A percentile compares a stretch with the other conserved stretches of the same genome.
Conservation (phyloP, 2,329 filamentous ascomycete species). For the Magnaporthiopsis poae region DNA sequence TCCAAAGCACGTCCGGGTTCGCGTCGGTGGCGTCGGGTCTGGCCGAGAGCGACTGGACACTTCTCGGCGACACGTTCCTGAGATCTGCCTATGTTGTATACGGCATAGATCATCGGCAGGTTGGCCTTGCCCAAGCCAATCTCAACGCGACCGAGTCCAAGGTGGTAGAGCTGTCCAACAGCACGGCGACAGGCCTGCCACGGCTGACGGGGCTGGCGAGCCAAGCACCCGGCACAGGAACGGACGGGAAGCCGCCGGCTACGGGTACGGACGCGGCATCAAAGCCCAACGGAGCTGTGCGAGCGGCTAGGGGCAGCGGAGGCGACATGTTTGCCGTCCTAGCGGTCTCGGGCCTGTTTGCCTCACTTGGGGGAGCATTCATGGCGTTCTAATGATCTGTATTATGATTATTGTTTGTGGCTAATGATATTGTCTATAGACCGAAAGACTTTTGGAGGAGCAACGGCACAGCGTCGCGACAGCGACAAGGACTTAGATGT, state of each 20-base stretch:
- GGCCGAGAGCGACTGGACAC: slow-evolving; percentile 17
- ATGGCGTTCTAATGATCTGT: slow-evolving; percentile 15
- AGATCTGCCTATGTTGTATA: slow-evolving; percentile 45
- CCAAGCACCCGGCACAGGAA: slow-evolving; percentile 18
- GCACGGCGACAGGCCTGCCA: slow-evolving; percentile 28
- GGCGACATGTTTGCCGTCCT: slow-evolving; percentile 14
- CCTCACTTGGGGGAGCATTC: slow-evolving; percentile 18
- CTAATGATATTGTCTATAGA: no score
- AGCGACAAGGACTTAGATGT: no score
- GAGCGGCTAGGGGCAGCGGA: slow-evolving; percentile 7
- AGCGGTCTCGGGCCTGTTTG: slow-evolving; percentile 16
- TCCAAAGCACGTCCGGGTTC: slow-evolving; percentile 33
- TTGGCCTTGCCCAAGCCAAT: slow-evolving; percentile 44
- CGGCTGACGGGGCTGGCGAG: slow-evolving; percentile 33
- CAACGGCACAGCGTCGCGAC: no score
- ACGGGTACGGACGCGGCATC: background rate
- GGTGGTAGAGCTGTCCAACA: slow-evolving; percentile 35
- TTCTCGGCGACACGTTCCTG: slow-evolving; percentile 39
- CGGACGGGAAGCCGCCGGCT: slow-evolving; percentile 4
- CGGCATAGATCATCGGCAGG: slow-evolving; percentile 39
- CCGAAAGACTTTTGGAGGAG: no score
- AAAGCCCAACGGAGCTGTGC: background rate
- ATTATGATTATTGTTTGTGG: no score
- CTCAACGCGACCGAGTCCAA: slow-evolving; percentile 33
- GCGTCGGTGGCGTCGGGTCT: slow-evolving; percentile 13